Base-by-base conservation (phyloP, 805 yeast genomes). In the Dipodascus albidus region DNA sequence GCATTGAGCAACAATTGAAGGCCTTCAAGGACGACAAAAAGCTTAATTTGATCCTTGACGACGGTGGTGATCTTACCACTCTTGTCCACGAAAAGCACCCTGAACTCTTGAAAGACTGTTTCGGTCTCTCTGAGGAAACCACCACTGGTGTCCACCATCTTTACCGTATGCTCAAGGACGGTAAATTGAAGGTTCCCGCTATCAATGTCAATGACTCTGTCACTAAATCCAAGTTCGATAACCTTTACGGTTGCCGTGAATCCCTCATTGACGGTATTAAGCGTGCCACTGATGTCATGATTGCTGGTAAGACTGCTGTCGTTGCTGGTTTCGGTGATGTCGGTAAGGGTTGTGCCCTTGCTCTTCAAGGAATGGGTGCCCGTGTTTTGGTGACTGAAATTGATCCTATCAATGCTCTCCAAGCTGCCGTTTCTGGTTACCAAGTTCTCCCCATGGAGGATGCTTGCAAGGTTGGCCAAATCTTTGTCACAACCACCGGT, bases 301-400 rank as follows among this genome's bases (percentile, higher is more conserved):
- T 91, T 70, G 98, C 97, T 64, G 99, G 99, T 79, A 91, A 91
- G 80, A 93, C 87, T 70, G 96, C 98, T 58, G 95, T 91, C 66
- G 98, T 91, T 67, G 97, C 96, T 59, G 99, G 99, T 77, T 91
- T 83, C 80, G 99, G 99, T 82, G 99, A 91, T 72, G 99, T 91
- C 70, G 99, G 99, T 79, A 91, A 91, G 80, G 99, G 99, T 74
- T 91, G 99, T 82, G 97, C 96, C 73, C 85, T 89, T 87, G 96
- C 99, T 62, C 82, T 93, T 68, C 85, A 87, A 77, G 90, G 95
- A 71, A 90, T 91, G 97, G 99, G 99, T 79, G 96, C 99, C 63
- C 87, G 96, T 75, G 99, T 91, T 66, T 81, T 93, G 62, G 89
- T 91, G 68, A 85, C 98, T 64, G 99, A 91, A 80, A 79, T 91